Base-by-base conservation (phyloP, 1,139 yeast species). In the Maudiozyma humilis region DNA sequence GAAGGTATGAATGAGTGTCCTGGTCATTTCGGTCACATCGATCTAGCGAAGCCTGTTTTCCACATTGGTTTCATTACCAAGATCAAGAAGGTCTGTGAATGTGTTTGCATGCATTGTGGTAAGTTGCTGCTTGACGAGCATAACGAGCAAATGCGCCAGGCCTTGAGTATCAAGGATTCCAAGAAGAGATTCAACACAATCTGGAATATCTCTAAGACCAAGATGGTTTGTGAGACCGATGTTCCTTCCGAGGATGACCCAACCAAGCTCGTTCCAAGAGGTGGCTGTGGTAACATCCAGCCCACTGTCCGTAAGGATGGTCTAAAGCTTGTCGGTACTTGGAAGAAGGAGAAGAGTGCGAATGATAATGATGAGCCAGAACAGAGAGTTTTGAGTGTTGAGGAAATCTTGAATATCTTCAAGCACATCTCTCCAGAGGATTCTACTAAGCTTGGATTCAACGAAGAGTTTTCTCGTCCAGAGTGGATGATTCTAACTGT, bases 1-100 rank as follows among this genome's bases (percentile, higher is more conserved):
- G 98, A 91, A 67, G 96, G 93, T 60, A 91, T 91, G 96, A 87
- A 93, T 48, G 98, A 91, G 64, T 93, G 99, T 68, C 97, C 97
- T 1, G 99, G 99, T 48, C 99, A 93, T 70, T 93, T 93, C 68
- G 99, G 99, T 54, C 98, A 93, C 63, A 93, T 93, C 49, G 98
- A 93, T 64, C 75, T 93, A 53, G 97, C 98, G 32, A 91, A 89
- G 64, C 98, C 99, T 10, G 98, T 93, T 29, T 91, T 93, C 67
- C 98, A 93, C 67, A 87, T 93, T 64, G 98, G 95, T 38, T 91
- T 87, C 65, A 80, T 91, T 58, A 79, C 94, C 44, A 89, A 87
- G 63, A 89, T 93, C 60, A 93, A 91, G 63, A 93, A 93, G 65
- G 87, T 87, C 35, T 84, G 95, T 66, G 98, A 93, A 66, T 84